These are phyloP conservation scores for Mycotypha africana DNA, from an alignment of 371 early-diverging fungal species.

Conservation along the genomic window DNA sequence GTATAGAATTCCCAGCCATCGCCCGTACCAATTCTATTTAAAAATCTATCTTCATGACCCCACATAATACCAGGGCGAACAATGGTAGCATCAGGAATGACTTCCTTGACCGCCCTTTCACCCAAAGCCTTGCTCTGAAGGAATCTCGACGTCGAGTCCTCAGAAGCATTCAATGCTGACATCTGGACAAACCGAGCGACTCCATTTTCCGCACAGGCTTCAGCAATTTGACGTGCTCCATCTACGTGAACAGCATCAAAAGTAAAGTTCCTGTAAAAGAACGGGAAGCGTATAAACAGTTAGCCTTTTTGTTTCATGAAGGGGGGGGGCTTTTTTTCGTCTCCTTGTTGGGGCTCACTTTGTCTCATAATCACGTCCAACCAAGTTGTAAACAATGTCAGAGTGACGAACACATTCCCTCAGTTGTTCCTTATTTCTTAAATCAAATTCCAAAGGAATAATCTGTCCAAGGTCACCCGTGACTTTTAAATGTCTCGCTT, in stretches of 20 bases:
- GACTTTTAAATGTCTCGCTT: conserved; percentile 83
- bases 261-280: conserved; percentile 72
- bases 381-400: conserved; percentile 92
- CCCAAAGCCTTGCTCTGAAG: conserved; percentile 88
- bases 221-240: conserved; percentile 80
- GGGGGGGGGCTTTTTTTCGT: conserved; percentile 48
- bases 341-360: conserved; percentile 45
- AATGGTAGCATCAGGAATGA: conserved; percentile 90
- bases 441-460: conserved; percentile 85
- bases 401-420: conserved; percentile 85
- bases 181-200: conserved; percentile 88
- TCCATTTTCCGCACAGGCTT: conserved; percentile 74
- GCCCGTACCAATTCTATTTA: conserved; percentile 77
- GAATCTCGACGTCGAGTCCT: conserved; percentile 73
- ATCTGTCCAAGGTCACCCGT: conserved; percentile 96
- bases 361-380: conserved; percentile 90
- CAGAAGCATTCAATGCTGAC: conserved; percentile 80
- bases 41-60: conserved; percentile 92
- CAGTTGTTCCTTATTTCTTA: conserved; percentile 80
- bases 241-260: conserved; percentile 83
- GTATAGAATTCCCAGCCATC: conserved; percentile 63
- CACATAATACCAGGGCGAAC: conserved; percentile 88
- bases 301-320: background rate
- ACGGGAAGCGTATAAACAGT: background rate
- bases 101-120: conserved; percentile 83